Conservation (phyloP, 495 filamentous ascomycete genomes). For the Symbiotaphrina buchneri region DNA sequence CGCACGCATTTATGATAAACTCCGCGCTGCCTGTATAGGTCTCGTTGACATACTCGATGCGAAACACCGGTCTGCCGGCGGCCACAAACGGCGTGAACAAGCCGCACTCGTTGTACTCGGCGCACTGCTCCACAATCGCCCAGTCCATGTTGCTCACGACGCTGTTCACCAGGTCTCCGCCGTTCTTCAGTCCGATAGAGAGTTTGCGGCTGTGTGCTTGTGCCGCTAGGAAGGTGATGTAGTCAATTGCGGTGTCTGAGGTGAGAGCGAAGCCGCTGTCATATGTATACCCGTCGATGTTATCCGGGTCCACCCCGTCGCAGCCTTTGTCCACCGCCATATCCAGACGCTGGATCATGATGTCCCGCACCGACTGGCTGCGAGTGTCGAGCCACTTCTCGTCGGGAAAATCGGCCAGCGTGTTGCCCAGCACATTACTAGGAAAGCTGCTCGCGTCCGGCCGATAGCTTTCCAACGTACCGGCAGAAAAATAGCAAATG, state of each 20-base stretch:
- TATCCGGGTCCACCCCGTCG: conserved; percentile 4
- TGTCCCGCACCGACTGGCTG: conserved; percentile 28
- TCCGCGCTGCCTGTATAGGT: no score
- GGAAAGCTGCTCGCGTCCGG: conserved; percentile 29
- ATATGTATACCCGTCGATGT: conserved; percentile 2
- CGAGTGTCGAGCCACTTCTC: conserved; percentile 44
- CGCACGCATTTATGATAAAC: no score
- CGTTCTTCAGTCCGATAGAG: conserved; percentile 4
- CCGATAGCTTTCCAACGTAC: conserved; percentile 36
- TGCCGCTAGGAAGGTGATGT: conserved; percentile 1
- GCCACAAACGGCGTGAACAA: conserved; percentile 1
- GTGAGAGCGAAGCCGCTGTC: conserved; percentile 2
- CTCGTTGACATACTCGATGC: conserved; percentile 5
- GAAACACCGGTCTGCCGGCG: conserved; percentile 3
- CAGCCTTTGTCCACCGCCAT: conserved; percentile 1
- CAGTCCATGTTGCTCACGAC: not conserved
- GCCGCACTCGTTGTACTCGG: conserved; percentile 4
- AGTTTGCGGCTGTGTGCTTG: not conserved
- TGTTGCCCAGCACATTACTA: conserved; percentile 23
- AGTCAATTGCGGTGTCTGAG: conserved; percentile 1
- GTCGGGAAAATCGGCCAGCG: conserved; percentile 35
- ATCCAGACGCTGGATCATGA: conserved; percentile 15
- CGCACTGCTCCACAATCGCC: conserved; percentile 4
- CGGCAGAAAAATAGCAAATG: conserved; percentile 57
- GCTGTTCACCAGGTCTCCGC: not conserved